Evolutionary conservation across 2,329 filamentous ascomycete species (phyloP), one percentile per base, ranked within the genome.

Genomic region (Aspergillus novoparasiticus): DNA sequence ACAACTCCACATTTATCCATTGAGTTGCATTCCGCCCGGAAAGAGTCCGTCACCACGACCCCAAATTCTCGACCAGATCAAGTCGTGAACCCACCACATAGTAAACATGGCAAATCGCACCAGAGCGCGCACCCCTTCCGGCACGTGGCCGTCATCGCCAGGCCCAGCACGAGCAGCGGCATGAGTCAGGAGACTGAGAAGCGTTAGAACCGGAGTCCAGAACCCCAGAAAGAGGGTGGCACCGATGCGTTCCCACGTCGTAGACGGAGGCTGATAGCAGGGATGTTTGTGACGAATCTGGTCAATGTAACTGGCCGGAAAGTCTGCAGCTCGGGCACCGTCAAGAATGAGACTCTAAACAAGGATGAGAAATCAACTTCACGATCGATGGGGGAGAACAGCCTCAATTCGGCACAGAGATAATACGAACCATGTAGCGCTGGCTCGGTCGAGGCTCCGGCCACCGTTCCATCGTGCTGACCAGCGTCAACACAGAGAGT

Each of bases 1-100:
- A 45, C 11, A 21, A 19, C 41, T 45, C 41, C 41, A 45, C 41
- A 45, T 19, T 45, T 45, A 45, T 21, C 41, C 41, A 45, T 45
- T 45, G 16, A 45, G 41, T 45, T 45, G 16, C 41, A 45, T 19
- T 21, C 4, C 41, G 16, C 21, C 41, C 41, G 41, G 41, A 45
- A 45, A 21, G 16, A 56, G 53, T 30, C 53, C 53, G 34, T 56
- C 53, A 36, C 53, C 53, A 34, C 53, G 53, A 36, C 53, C 53
- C 53, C 53, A 56, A 34, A 39, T 56, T 30, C 34, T 36, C 26
- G 53, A 30, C 53, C 53, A 56, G 14, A 56, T 14, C 30, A 32
- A 11, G 21, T 56, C 53, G 53, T 56, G 53, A n/a, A 56, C 28
- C 53, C 53, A 56, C 53, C 53, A 56, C 53, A 56, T 56, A n/a